These are phyloP conservation scores for Morella rubra DNA, from an alignment of 306 rosid species.

Conservation along the genomic window DNA sequence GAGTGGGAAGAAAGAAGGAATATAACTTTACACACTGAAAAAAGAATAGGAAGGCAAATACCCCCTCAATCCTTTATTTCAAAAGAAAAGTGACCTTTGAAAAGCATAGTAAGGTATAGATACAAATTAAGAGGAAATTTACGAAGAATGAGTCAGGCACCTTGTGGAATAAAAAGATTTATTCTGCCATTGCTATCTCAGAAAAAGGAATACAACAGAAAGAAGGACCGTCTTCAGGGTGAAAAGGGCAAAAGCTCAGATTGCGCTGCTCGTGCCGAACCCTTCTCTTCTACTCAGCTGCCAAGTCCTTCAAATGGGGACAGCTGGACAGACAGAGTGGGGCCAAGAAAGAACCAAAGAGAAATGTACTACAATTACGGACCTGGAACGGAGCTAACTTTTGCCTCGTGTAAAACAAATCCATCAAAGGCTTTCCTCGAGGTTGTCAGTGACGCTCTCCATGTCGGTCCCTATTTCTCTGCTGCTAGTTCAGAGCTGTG, in stretches of 20 bases:
- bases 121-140: slow-evolving; percentile 9
- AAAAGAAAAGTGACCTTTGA: slow-evolving; percentile 12
- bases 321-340: slow-evolving; percentile 6
- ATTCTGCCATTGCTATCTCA: slow-evolving; percentile 59
- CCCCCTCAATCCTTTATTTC: slow-evolving; percentile 17
- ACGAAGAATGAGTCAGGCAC: slow-evolving; percentile 31
- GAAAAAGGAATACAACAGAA: slow-evolving; percentile 3
- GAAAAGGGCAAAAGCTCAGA: slow-evolving; percentile 11
- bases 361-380: slow-evolving; percentile 3
- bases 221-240: slow-evolving; percentile 5
- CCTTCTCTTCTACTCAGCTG: slow-evolving; percentile 5
- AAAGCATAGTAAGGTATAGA: neutral
- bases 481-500: too few species aligned
- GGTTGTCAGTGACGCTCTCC: slow-evolving; percentile 12
- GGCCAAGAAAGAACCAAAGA: slow-evolving; percentile 1
- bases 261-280: slow-evolving; percentile 1
- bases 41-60: too few species aligned
- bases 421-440: slow-evolving; percentile 25
- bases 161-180: slow-evolving; percentile 66
- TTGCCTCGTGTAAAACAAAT: slow-evolving; percentile 24
- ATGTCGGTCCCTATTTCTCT: neutral
- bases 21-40: too few species aligned
- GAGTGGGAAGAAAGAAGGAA: too few species aligned
- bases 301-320: neutral
- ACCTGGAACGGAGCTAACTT: slow-evolving; percentile 30